Evolutionary conservation across 345 rosid genomes (phyloP), one percentile per base, ranked within the genome.

Genomic region (Salix purpurea): DNA sequence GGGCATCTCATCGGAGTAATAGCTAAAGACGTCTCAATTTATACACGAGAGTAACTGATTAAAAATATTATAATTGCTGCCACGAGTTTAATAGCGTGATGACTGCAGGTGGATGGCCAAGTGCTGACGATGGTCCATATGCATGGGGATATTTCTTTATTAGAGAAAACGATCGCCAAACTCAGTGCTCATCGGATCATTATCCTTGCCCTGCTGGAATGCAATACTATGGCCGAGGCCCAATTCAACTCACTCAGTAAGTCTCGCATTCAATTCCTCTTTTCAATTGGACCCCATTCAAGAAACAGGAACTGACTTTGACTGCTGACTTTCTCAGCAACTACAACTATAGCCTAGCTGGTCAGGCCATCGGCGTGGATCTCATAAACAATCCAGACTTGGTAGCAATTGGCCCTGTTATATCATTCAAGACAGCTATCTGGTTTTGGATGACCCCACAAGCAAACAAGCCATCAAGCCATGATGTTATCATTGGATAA

Each of bases 181-280:
- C 78, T 24, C 70, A 79, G 6, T 79, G 82, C 23, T 56, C 82
- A 50, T 79, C 82, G 37, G 48, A 64, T 30, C n/a, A 85, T 69
- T 89, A 88, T 88, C 91, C 89, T 13, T 89, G 89, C 80, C 76
- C 81, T 32, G 81, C 88, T 6, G 89, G 89, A 77, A 81, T 83
- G 74, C 87, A 86, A 69, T 89, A 89, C 46, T 86, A 82, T 65
- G 91, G 89, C 78, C 81, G 93, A 74, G 89, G 93, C 64, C 90
- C 93, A 18, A 84, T 88, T 69, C 90, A 90, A 78, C 86, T 88
- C 21, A 85, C 88, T 21, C 84, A 86, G 90, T 89, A 84, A 67
- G 83, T 83, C 72, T 8, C 21, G 34, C 23, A 39, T 60, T 15
- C 44, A 40, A 40, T 40, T 40, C 1, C 6, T 40, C 10, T 40